These are phyloP conservation scores for Angomonas ambiguus DNA, from an alignment of 208 protist genomes.

Conservation along the genomic window DNA sequence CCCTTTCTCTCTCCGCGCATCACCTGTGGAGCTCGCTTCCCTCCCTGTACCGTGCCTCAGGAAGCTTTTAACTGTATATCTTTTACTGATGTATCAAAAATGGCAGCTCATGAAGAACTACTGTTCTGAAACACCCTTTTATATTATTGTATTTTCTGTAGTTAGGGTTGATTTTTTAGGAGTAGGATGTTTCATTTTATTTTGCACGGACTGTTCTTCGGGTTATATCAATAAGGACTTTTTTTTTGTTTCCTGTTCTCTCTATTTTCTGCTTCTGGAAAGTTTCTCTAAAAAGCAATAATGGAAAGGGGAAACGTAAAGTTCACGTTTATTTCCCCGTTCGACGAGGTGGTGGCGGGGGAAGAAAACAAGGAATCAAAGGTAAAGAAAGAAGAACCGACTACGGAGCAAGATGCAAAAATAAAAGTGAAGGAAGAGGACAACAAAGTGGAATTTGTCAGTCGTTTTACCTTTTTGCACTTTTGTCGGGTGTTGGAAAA, in stretches of 20 bases:
- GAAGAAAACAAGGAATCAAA: not conserved
- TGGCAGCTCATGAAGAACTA: not conserved
- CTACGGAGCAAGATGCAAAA: not conserved
- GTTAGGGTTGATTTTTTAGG: too few relatives aligned
- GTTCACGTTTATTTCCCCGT: constrained; percentile 11
- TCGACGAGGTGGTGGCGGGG: not conserved
- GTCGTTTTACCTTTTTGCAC: constrained; percentile 10
- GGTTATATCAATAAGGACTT: too few relatives aligned
- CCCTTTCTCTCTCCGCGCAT: constrained; percentile 24
- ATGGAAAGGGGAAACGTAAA: not conserved
- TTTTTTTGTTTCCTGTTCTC: not conserved
- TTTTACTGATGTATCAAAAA: constrained; percentile 2
- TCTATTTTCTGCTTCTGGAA: constrained; percentile 5
- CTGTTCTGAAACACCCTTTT: not conserved
- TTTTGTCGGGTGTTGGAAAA: constrained; percentile 21
- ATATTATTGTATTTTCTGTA: not conserved
- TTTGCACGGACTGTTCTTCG: too few relatives aligned
- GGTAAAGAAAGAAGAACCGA: not conserved
- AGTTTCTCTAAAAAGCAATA: not conserved
- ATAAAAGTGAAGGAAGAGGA: constrained; percentile 5
- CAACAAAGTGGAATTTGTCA: not conserved
- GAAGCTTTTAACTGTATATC: not conserved
- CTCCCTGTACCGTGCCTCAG: constrained; percentile 25
- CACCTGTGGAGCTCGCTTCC: constrained; percentile 36
- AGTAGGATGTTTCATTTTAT: too few relatives aligned